Conservation (phyloP, 1,139 yeast genomes). For the Protomyces inundatus region DNA sequence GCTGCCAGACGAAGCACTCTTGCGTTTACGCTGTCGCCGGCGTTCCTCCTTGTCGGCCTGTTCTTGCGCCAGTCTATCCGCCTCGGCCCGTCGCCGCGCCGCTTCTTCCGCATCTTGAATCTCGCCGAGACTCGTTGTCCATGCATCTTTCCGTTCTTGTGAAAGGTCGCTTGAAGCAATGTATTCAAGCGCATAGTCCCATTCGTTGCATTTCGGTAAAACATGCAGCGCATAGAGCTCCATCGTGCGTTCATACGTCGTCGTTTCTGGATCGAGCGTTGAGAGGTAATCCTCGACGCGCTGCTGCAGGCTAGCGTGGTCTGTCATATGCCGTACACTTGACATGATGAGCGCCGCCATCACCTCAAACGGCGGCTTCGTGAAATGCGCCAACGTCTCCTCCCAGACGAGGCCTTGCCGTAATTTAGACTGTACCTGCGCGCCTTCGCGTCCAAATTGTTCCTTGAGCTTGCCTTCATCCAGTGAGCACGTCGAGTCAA, state of each 20-base stretch:
- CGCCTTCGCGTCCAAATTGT: slow-evolving; percentile 6
- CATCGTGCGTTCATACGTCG: slow-evolving; percentile 1
- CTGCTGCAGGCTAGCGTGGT: slow-evolving; percentile 3
- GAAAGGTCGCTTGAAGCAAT: slow-evolving; percentile 4
- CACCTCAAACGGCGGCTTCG: not conserved
- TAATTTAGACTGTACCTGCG: not conserved
- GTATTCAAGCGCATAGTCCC: slow-evolving; percentile 19
- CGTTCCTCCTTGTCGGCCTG: slow-evolving; percentile 3
- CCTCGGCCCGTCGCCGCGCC: not conserved
- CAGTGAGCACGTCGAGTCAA: slow-evolving; percentile 11
- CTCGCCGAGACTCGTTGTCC: not conserved
- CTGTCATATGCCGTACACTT: slow-evolving; percentile 1
- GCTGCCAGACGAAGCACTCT: slow-evolving; percentile 1
- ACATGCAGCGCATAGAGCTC: slow-evolving; percentile 25
- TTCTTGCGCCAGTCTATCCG: not conserved
- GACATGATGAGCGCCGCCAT: slow-evolving; percentile 7
- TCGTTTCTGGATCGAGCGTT: slow-evolving; percentile 4
- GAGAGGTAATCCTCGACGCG: slow-evolving; percentile 12
- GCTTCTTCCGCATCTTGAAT: slow-evolving; percentile 2
- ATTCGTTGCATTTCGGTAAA: slow-evolving; percentile 16
- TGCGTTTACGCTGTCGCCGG: slow-evolving; percentile 2
- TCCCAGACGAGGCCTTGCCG: slow-evolving; percentile 11
- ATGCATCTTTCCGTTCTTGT: slow-evolving; percentile 1
- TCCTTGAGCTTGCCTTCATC: not conserved
- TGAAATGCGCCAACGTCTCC: slow-evolving; percentile 7